Evolutionary conservation across 2,329 filamentous ascomycete genomes (phyloP).

Genomic region (Ceratocystis eucalypticola): DNA sequence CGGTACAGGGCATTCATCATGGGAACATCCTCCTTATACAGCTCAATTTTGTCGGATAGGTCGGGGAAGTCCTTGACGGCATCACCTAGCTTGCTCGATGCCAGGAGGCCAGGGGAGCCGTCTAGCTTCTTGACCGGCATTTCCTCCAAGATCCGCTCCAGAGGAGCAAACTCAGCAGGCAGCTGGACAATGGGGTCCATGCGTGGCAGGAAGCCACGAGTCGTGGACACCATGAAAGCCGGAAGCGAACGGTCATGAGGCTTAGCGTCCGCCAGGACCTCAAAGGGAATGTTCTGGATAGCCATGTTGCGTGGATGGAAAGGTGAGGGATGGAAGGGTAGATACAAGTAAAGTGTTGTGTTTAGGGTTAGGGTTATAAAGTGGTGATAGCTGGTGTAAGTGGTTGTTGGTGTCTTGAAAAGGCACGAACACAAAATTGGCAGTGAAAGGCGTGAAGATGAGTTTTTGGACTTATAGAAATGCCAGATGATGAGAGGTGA

Average conservation of each 20-base stretch:
- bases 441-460: constrained; percentile 21
- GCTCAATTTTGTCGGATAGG: constrained; percentile 58
- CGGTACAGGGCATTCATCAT: constrained; percentile 77
- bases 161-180: constrained; percentile 56
- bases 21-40: constrained; percentile 58
- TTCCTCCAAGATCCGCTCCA: constrained; percentile 58
- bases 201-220: constrained; percentile 60
- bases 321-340: constrained; percentile 14
- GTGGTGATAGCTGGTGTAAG: constrained; percentile 10
- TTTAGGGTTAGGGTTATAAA: not conserved
- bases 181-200: constrained; percentile 48
- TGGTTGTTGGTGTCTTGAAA: not conserved
- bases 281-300: constrained; percentile 30
- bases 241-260: constrained; percentile 50
- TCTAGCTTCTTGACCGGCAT: constrained; percentile 67
- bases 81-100: constrained; percentile 57
- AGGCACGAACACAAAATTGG: constrained; percentile 15
- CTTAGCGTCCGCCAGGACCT: constrained; percentile 48
- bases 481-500: not conserved
- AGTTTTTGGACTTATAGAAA: constrained; percentile 8
- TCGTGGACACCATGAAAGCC: constrained; percentile 67
- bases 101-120: constrained; percentile 65
- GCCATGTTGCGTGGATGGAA: constrained; percentile 18
- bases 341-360: not conserved
- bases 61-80: constrained; percentile 66